Conservation (phyloP, 2,329 filamentous ascomycete genomes). For the Fusarium piperis region DNA sequence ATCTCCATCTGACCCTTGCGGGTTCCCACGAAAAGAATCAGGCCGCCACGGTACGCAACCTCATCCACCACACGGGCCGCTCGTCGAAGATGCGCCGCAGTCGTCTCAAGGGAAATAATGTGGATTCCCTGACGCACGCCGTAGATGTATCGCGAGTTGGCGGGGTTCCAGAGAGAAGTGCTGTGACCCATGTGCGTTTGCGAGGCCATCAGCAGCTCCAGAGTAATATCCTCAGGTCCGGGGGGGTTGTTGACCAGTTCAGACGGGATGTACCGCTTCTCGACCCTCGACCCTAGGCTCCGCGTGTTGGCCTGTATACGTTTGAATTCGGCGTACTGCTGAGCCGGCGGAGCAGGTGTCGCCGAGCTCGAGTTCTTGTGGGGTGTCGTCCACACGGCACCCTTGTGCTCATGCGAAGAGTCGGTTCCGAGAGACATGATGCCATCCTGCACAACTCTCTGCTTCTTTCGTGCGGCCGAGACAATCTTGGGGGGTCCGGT, state of each 20-base stretch:
- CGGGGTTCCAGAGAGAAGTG: conserved; percentile 92
- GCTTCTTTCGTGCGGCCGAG: conserved; percentile 46
- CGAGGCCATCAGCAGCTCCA: conserved; percentile 89
- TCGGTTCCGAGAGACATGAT: conserved; percentile 49
- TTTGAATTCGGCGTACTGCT: conserved; percentile 53
- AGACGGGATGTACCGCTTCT: conserved; percentile 71
- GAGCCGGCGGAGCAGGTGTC: conserved; percentile 49
- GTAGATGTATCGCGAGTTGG: conserved; percentile 93
- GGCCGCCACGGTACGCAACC: conserved; percentile 81
- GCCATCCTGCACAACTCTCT: conserved; percentile 46
- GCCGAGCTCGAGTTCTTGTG: conserved; percentile 47
- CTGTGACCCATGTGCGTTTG: conserved; percentile 92
- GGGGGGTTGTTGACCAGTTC: conserved; percentile 78
- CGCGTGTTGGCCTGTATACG: conserved; percentile 55
- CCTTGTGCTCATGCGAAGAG: conserved; percentile 48
- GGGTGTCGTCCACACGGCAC: conserved; percentile 46
- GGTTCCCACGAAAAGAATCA: conserved; percentile 92
- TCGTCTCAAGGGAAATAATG: conserved; percentile 91
- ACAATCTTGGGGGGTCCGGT: conserved; percentile 36
- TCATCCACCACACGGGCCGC: conserved; percentile 93
- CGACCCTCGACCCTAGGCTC: conserved; percentile 59
- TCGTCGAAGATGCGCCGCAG: conserved; percentile 87
- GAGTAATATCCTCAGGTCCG: conserved; percentile 79
- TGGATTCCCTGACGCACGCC: conserved; percentile 89
- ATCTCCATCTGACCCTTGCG: conserved; percentile 81